These are phyloP conservation scores for Ustanciosporium gigantosporum DNA, from an alignment of 1,284 basidiomycete species.

Conservation along the genomic window DNA sequence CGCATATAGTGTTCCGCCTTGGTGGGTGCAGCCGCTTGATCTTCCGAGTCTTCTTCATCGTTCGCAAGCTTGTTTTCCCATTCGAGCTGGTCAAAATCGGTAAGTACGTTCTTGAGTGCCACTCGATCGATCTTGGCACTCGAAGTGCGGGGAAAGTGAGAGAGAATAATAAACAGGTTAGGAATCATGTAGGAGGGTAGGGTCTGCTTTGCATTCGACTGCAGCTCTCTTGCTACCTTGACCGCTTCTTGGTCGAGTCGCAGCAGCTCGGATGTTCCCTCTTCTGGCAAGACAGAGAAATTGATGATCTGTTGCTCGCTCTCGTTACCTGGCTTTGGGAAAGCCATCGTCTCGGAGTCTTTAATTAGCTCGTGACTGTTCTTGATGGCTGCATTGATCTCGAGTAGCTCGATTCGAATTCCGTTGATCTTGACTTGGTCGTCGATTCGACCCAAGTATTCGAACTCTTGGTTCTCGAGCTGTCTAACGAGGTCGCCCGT, in stretches of 20 bases:
- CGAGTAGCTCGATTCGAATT: constrained; percentile 61
- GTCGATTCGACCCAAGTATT: constrained; percentile 62
- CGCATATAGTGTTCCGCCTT: constrained; percentile 31
- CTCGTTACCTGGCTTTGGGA: constrained; percentile 36
- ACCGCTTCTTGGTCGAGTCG: constrained; percentile 45
- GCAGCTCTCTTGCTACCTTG: constrained; percentile 40
- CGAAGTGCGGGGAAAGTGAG: constrained; percentile 60
- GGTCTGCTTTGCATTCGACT: constrained; percentile 29
- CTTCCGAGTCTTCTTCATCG: constrained; percentile 13
- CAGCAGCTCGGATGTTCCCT: constrained; percentile 18
- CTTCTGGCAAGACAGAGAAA: constrained; percentile 54
- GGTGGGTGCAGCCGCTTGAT: constrained; percentile 7
- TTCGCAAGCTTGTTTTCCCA: constrained; percentile 53
- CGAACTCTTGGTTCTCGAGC: constrained; percentile 57
- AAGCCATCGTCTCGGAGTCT: constrained; percentile 56
- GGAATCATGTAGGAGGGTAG: constrained; percentile 60
- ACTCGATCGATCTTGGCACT: constrained; percentile 62
- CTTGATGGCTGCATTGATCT: constrained; percentile 62
- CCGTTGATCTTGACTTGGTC: constrained; percentile 63
- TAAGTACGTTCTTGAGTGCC: constrained; percentile 53
- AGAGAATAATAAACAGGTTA: constrained; percentile 59
- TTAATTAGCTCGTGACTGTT: constrained; percentile 45
- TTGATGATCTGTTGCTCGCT: constrained; percentile 57
- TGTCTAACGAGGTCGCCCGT: constrained; percentile 59
- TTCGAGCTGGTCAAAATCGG: constrained; percentile 45